Base-by-base conservation (phyloP, 1,139 yeast genomes). In the Arxiozyma heterogenica region DNA sequence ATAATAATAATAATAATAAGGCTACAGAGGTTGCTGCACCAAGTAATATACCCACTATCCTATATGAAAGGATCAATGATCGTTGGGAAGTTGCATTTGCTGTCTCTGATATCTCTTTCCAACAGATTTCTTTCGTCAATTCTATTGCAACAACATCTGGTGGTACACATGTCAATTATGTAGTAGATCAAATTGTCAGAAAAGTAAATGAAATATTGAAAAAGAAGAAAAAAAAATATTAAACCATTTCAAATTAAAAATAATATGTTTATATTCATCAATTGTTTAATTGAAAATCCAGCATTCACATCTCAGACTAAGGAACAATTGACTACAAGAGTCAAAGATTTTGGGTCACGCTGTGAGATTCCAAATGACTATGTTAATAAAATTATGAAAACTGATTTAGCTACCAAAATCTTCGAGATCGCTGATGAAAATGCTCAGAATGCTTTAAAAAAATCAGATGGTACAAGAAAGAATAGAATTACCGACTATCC, bases 31-130 rank as follows among this genome's bases (percentile, higher is more conserved):
- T 69, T 8, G 70, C 69, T 27, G 68, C 66, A 30, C 72, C 73
- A 34, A 72, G 73, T 51, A 76, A 80, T 45, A 62, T 62, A 49
- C 84, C 86, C 11, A 80, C 93, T 0, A 78, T 93, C 54, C 84
- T 93, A 25, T 89, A 90, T 66, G 95, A 89, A 68, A 80, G 82
- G 41, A 72, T 90, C 51, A 81, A 78, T 59, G 85, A 82, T 54
- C 79, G 97, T 60, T 94, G 98, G 98, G 99, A 94, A 70, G 72
- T 93, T 57, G 98, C 96, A 0, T 91, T 94, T 74, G 93, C 96
- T 1, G 87, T 90, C 1, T 87, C 97, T 51, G 96, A 91, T 64
- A 94, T 94, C 4, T 74, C 79, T 3, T 94, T 94, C 71, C 88
- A 89, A 61, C 98, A 94, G 69, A 95, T 94, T 46, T 90, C 98